A percentile compares a stretch with the other conserved stretches of the same genome.
phyloP scores from a whole-genome alignment of 306 rosid genomes.

The Hippophae tibetana region DNA sequence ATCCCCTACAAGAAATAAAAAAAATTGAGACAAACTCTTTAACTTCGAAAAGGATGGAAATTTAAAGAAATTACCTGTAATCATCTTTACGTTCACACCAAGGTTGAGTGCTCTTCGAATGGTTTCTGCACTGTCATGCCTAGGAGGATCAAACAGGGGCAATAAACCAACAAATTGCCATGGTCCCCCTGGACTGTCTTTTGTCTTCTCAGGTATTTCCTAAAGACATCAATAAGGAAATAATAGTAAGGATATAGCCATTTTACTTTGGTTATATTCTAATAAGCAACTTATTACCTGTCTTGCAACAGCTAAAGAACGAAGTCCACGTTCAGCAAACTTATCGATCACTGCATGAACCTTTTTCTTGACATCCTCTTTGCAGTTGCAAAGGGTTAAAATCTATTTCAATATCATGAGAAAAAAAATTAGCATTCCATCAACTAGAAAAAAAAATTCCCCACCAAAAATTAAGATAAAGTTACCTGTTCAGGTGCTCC shows the following conservation, averaged over 20 bases:
- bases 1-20: conserved; percentile 47
- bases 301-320: conserved; percentile 91
- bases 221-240: conserved; percentile 19
- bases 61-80: conserved; percentile 53
- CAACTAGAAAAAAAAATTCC: background rate
- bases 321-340: conserved; percentile 96
- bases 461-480: conserved; percentile 10
- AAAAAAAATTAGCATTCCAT: conserved; percentile 14
- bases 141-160: conserved; percentile 94
- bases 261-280: conserved; percentile 5
- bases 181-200: conserved; percentile 72
- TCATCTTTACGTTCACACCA: conserved; percentile 99
- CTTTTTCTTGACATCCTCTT: conserved; percentile 63
- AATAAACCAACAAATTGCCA: conserved; percentile 92
- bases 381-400: conserved; percentile 78
- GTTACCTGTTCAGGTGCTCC: conserved; percentile 99
- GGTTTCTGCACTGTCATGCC: conserved; percentile 99
- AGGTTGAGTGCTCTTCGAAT: conserved; percentile 93
- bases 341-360: conserved; percentile 72
- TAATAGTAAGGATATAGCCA: conserved; percentile 15
- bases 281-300: conserved; percentile 47
- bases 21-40: conserved; percentile 11
- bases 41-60: conserved; percentile 1
- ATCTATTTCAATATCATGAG: conserved; percentile 40
- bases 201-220: conserved; percentile 79